These are phyloP conservation scores for Rachicladosporium sp. DNA, from an alignment of 2,329 filamentous ascomycete species.

Conservation along the genomic window DNA sequence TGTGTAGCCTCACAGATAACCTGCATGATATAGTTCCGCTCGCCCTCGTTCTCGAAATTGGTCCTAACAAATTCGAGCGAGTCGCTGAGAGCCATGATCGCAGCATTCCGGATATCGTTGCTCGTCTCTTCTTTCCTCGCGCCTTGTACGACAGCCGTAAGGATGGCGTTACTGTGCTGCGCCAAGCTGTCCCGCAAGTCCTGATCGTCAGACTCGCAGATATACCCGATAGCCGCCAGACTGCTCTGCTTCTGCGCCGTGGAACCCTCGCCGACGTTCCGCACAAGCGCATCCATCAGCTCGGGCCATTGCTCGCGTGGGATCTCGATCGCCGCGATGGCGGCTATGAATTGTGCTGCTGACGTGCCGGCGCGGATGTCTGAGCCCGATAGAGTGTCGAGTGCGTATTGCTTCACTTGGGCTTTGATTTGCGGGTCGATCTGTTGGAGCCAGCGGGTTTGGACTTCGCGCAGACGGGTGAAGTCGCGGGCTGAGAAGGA, in stretches of 20 bases:
- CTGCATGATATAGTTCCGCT: slow-evolving; percentile 99
- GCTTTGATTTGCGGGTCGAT: slow-evolving; percentile 72
- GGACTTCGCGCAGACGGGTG: slow-evolving; percentile 73
- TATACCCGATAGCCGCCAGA: slow-evolving; percentile 91
- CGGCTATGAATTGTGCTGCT: slow-evolving; percentile 87
- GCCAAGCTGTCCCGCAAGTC: slow-evolving; percentile 72
- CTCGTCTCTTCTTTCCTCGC: slow-evolving; percentile 94
- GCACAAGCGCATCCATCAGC: slow-evolving; percentile 76
- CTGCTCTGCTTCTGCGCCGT: slow-evolving; percentile 90
- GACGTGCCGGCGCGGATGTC: slow-evolving; percentile 77
- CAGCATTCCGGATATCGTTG: slow-evolving; percentile 77
- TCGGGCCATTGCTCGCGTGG: slow-evolving; percentile 89
- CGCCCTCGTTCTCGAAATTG: slow-evolving; percentile 98
- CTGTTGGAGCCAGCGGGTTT: slow-evolving; percentile 82
- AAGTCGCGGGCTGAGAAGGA: slow-evolving; percentile 91
- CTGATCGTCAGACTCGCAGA: slow-evolving; percentile 87
- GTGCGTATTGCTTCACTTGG: slow-evolving; percentile 77
- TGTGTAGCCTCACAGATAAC: slow-evolving; percentile 98
- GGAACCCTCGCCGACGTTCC: slow-evolving; percentile 78
- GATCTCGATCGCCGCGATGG: slow-evolving; percentile 88
- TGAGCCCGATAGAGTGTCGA: slow-evolving; percentile 70
- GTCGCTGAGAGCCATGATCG: slow-evolving; percentile 87
- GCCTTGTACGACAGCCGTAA: slow-evolving; percentile 94
- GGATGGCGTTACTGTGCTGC: slow-evolving; percentile 88
- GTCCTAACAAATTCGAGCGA: slow-evolving; percentile 94